phyloP scores from a whole-genome alignment of 345 rosid species.

The Dipteronia dyeriana region DNA sequence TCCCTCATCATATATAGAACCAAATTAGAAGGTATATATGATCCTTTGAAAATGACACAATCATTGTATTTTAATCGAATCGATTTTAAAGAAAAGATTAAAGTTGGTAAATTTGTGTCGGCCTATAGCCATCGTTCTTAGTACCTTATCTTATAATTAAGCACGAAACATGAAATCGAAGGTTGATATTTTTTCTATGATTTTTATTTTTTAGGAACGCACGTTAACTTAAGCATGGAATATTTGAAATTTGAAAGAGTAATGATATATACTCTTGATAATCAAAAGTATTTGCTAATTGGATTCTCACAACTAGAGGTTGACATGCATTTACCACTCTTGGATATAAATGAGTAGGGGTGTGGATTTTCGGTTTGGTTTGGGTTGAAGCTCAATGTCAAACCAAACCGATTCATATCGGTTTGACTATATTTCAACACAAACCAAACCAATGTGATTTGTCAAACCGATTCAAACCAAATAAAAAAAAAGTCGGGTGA shows the following conservation, averaged over 20 bases:
- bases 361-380: too few relatives aligned
- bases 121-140: background rate
- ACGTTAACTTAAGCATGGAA: background rate
- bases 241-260: background rate
- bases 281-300: background rate
- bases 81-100: background rate
- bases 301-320: background rate
- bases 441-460: too few relatives aligned
- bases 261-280: background rate
- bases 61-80: background rate
- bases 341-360: too few relatives aligned
- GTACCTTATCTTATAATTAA: background rate
- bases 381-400: too few relatives aligned
- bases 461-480: too few relatives aligned
- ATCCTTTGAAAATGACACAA: background rate
- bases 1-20: constrained; percentile 12
- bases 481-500: too few relatives aligned
- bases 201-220: background rate
- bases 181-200: background rate
- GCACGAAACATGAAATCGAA: background rate
- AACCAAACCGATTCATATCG: too few relatives aligned
- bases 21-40: background rate
- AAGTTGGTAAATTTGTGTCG: background rate
- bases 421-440: too few relatives aligned
- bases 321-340: too few relatives aligned